Conservation (phyloP, 2,329 filamentous ascomycete genomes). For the Diplocarpon mali region DNA sequence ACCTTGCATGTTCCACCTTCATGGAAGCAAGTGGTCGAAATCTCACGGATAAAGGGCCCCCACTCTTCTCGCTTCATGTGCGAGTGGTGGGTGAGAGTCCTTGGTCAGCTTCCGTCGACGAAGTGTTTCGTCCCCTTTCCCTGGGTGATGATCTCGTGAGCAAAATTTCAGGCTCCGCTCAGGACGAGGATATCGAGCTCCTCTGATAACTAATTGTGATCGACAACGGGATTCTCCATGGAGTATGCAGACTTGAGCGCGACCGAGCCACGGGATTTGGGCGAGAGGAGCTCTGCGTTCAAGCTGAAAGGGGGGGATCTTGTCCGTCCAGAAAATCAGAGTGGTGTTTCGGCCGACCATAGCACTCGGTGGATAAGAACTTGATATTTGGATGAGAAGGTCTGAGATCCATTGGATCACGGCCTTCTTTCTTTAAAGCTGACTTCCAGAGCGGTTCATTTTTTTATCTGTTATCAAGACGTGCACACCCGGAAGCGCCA, state of each 20-base stretch:
- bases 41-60: slow-evolving; percentile 43
- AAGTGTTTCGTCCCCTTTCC: slow-evolving; percentile 47
- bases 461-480: slow-evolving; percentile 47
- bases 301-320: slow-evolving; percentile 44
- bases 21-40: slow-evolving; percentile 53
- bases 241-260: slow-evolving; percentile 38
- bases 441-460: slow-evolving; percentile 43
- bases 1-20: slow-evolving; percentile 46
- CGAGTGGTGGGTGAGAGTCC: slow-evolving; percentile 38
- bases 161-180: slow-evolving; percentile 45
- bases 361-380: slow-evolving; percentile 51
- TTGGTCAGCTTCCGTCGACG: slow-evolving; percentile 49
- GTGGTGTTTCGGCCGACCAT: slow-evolving; percentile 48
- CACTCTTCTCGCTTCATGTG: slow-evolving; percentile 45
- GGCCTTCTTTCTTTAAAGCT: slow-evolving; percentile 36
- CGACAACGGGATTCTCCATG: slow-evolving; percentile 40
- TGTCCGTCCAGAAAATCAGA: slow-evolving; percentile 39
- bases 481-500: slow-evolving; percentile 48
- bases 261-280: slow-evolving; percentile 45
- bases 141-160: slow-evolving; percentile 48
- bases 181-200: slow-evolving; percentile 47
- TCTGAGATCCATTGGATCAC: slow-evolving; percentile 52
- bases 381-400: slow-evolving; percentile 48
- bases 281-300: slow-evolving; percentile 45
- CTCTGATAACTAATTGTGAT: slow-evolving; percentile 47